Conservation (phyloP, 257 asterid species). For the Plectranthus barbatus region DNA sequence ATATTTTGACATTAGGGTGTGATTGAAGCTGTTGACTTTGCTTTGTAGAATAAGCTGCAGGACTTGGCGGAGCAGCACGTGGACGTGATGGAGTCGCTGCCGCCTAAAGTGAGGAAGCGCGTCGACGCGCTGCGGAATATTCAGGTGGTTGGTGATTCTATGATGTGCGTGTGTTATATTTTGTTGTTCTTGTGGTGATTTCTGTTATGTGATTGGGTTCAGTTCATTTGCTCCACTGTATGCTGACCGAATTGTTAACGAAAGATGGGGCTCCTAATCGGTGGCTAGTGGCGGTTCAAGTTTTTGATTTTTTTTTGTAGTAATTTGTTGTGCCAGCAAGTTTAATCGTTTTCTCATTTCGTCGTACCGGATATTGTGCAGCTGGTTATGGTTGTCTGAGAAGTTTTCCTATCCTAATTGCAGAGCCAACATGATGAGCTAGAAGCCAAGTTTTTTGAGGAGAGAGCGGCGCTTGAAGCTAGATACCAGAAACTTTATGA, state of each 20-base stretch:
- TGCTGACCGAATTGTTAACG: not conserved
- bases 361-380: not conserved
- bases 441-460: slow-evolving; percentile 67
- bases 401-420: not conserved
- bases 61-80: slow-evolving; percentile 54
- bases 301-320: not conserved
- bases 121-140: slow-evolving; percentile 57
- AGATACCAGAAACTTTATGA: slow-evolving; percentile 67
- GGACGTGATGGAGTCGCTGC: slow-evolving; percentile 46
- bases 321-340: not conserved
- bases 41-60: slow-evolving; percentile 54
- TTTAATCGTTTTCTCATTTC: not conserved
- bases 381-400: not conserved
- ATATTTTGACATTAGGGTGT: not conserved
- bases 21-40: slow-evolving; percentile 11
- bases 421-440: slow-evolving; percentile 71
- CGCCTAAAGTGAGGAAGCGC: slow-evolving; percentile 60
- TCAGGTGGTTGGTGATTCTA: slow-evolving; percentile 42
- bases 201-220: not conserved
- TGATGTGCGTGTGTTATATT: not conserved
- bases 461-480: slow-evolving; percentile 73
- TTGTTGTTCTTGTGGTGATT: not conserved
- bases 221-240: not conserved
- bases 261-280: not conserved
- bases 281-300: not conserved